phyloP scores from a whole-genome alignment of 495 filamentous ascomycete species.

The Penicillium desertorum region DNA sequence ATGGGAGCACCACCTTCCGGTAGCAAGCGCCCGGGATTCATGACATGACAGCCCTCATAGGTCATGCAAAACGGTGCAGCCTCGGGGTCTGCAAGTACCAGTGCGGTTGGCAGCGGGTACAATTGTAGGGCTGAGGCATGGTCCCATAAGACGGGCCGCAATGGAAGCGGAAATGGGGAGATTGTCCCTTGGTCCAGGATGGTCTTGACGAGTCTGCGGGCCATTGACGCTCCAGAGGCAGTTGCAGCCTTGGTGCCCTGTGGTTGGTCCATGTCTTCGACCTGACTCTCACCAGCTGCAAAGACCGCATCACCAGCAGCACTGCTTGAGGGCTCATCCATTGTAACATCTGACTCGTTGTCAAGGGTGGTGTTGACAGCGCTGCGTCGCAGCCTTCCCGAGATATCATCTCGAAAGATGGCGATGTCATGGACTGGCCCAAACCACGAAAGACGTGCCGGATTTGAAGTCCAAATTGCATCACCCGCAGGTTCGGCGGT shows the following conservation, averaged over 20 bases:
- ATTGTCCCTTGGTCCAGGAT: conserved; percentile 89
- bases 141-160: conserved; percentile 86
- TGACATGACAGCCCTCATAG: conserved; percentile 92
- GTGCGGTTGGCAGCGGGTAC: conserved; percentile 81
- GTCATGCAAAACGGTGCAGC: conserved; percentile 78
- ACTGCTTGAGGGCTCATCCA: neutral
- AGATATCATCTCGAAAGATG: conserved; percentile 81
- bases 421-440: conserved; percentile 83
- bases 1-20: conserved; percentile 59
- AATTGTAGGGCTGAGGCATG: conserved; percentile 69
- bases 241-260: conserved; percentile 21
- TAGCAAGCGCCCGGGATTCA: conserved; percentile 84
- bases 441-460: conserved; percentile 75
- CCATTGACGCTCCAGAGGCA: conserved; percentile 53
- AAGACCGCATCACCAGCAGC: conserved; percentile 11
- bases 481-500: conserved; percentile 57
- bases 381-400: conserved; percentile 70
- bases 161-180: conserved; percentile 74
- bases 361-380: conserved; percentile 56
- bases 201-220: conserved; percentile 87
- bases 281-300: conserved; percentile 5
- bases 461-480: conserved; percentile 86
- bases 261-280: conserved; percentile 17
- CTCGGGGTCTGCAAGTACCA: conserved; percentile 80
- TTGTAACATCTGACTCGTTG: conserved; percentile 15